Evolutionary conservation across 306 rosid species (phyloP).

Genomic region (Carpinus fangiana): DNA sequence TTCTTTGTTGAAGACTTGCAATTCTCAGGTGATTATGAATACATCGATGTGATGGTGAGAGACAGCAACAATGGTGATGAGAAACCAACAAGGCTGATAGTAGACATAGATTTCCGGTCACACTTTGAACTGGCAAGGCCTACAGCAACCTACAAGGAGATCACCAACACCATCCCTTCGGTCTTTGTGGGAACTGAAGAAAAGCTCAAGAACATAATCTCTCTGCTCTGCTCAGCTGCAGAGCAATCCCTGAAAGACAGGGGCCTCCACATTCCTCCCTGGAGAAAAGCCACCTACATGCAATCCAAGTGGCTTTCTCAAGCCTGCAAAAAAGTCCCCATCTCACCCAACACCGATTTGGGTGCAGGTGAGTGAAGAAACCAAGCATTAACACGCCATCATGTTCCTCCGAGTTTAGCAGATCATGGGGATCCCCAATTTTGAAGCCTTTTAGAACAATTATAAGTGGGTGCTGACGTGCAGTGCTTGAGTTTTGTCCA

Average conservation of each 20-base stretch:
- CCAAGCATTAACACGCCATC: not conserved
- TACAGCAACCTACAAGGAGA: slow-evolving; percentile 35
- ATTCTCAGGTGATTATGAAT: slow-evolving; percentile 44
- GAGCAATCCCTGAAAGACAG: slow-evolving; percentile 43
- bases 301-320: slow-evolving; percentile 52
- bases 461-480: too few relatives aligned
- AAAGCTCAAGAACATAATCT: slow-evolving; percentile 34
- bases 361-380: not conserved
- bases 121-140: slow-evolving; percentile 59
- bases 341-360: slow-evolving; percentile 22
- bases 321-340: slow-evolving; percentile 33
- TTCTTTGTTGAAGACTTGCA: not conserved
- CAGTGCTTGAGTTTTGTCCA: not conserved
- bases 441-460: not conserved
- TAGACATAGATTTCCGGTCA: slow-evolving; percentile 56
- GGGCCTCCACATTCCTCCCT: slow-evolving; percentile 57
- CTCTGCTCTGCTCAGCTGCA: slow-evolving; percentile 50
- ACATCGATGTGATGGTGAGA: slow-evolving; percentile 40
- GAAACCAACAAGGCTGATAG: slow-evolving; percentile 38
- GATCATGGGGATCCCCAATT: not conserved
- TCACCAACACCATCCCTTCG: slow-evolving; percentile 36
- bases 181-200: slow-evolving; percentile 54
- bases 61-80: slow-evolving; percentile 4
- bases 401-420: not conserved
- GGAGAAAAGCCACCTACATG: slow-evolving; percentile 56